Conservation (phyloP, 176 grass and related monocot genomes). For the Eleusine indica region DNA sequence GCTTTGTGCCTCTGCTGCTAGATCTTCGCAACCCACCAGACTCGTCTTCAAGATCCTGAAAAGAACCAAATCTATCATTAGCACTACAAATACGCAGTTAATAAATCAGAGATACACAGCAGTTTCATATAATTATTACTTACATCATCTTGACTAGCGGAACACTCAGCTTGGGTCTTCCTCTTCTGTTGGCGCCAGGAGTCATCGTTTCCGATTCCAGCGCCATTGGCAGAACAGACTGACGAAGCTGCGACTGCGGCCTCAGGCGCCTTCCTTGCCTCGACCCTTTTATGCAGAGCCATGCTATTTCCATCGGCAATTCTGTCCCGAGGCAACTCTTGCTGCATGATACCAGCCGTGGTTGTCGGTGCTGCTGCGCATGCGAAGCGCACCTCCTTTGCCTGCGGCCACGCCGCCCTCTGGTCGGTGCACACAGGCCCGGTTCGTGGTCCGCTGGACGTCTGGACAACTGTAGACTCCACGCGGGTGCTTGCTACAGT, state of each 20-base stretch:
- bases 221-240: conserved; percentile 53
- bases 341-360: conserved; percentile 23
- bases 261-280: conserved; percentile 36
- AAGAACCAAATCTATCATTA: conserved; percentile 14
- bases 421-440: conserved; percentile 22
- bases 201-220: conserved; percentile 39
- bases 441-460: conserved; percentile 8
- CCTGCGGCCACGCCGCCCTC: conserved; percentile 27
- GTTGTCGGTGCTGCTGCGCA: conserved; percentile 19
- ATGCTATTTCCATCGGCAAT: background rate
- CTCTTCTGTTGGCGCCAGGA: conserved; percentile 51
- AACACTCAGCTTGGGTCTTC: conserved; percentile 55
- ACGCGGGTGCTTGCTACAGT: conserved; percentile 40
- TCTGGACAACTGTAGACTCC: conserved; percentile 43
- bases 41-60: conserved; percentile 65
- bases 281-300: conserved; percentile 21
- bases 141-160: conserved; percentile 61
- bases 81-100: background rate
- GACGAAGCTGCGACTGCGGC: conserved; percentile 30
- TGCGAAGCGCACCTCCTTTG: conserved; percentile 32
- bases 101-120: background rate
- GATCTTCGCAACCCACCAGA: conserved; percentile 42
- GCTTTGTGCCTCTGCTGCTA: conserved; percentile 52
- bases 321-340: conserved; percentile 27
- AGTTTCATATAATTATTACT: conserved; percentile 22